Evolutionary conservation across 176 grass and related monocot species (phyloP), one percentile per base, ranked within the genome.

Genomic region (Carex myosuroides): DNA sequence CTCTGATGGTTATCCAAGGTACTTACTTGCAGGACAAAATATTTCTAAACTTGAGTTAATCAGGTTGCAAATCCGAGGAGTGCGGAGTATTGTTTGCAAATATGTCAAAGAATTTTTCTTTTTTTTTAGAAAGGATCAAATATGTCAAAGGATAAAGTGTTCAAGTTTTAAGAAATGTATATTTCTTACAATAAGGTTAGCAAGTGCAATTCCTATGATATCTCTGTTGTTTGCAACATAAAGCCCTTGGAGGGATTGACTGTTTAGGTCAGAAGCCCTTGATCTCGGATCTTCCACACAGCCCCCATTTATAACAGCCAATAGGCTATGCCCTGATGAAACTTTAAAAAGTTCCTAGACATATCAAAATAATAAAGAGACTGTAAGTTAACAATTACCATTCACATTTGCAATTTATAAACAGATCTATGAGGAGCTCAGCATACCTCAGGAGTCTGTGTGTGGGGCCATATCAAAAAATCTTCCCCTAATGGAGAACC

Each of bases 221-320:
- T 89, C 87, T 54, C 87, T 85, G 22, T 89, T 89, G 26, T 59
- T 89, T 64, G 87, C 84, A 77, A 86, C 33, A 59, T 83, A 67
- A 82, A 86, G 83, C 30, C 78, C 69, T 82, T 77, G 84, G 54
- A 89, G 79, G 55, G 84, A 82, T 77, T 65, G 79, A 85, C 87
- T 86, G 67, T 89, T 80, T 81, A 89, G 46, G 53, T 89, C 87
- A 89, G 84, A 89, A 82, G 87, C 87, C 57, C 62, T 89, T 67
- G 84, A 66, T 76, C 60, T 89, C 21, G 87, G 87, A 89, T 89
- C 68, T 59, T 89, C 78, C 59, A 89, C 79, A 41, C 87, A 85
- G 16, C 46, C 78, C 26, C 87, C 87, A 82, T 89, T 89, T 76
- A 89, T 86, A 32, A 64, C 85, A 20, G 83, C 83, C 70, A 89